Evolutionary conservation across 352 stramenopile species (phyloP).

Genomic region (Pythium myriotylum): DNA sequence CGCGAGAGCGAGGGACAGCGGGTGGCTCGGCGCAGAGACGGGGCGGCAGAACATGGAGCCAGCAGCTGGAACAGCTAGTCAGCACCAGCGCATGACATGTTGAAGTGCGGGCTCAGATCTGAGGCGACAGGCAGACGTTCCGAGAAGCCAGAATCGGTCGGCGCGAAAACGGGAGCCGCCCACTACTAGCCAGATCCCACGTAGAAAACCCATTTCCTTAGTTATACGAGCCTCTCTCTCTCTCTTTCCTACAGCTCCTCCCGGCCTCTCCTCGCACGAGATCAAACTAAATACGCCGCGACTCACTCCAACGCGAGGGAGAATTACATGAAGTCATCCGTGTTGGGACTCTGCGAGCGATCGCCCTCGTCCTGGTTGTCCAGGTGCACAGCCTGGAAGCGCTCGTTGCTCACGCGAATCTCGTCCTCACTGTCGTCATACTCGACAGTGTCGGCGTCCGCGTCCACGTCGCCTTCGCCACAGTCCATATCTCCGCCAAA

Average conservation of each 20-base stretch:
- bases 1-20: too few relatives aligned
- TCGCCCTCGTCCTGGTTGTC: slow-evolving; percentile 79
- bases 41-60: not conserved
- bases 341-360: slow-evolving; percentile 41
- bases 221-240: not conserved
- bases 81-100: not conserved
- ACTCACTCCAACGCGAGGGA: not conserved
- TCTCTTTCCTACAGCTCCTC: not conserved
- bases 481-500: slow-evolving; percentile 34
- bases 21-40: slow-evolving; percentile 5
- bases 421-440: slow-evolving; percentile 91
- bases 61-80: not conserved
- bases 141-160: too few relatives aligned
- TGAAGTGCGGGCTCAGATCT: not conserved
- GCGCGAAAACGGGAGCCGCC: too few relatives aligned
- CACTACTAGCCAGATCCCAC: too few relatives aligned
- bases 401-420: slow-evolving; percentile 89
- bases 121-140: not conserved
- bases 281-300: not conserved
- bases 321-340: slow-evolving; percentile 79
- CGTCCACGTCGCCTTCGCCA: slow-evolving; percentile 42
- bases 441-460: slow-evolving; percentile 84
- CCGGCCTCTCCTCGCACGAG: not conserved
- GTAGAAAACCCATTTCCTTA: too few relatives aligned
- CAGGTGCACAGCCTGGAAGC: slow-evolving; percentile 87